phyloP scores from a whole-genome alignment of 345 rosid genomes.

The Excoecaria cochinchinensis region DNA sequence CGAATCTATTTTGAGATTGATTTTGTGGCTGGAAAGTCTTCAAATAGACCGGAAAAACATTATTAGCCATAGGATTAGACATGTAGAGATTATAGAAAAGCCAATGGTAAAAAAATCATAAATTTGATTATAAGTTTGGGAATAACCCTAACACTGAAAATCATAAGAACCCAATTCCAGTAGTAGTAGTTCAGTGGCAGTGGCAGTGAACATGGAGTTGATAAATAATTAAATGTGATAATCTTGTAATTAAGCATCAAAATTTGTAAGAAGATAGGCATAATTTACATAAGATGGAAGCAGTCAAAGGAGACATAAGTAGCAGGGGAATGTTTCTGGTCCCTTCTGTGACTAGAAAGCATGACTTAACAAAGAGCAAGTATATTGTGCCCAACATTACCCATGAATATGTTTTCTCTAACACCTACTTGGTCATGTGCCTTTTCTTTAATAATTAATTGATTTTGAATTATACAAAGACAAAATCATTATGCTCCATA shows the following conservation, averaged over 20 bases:
- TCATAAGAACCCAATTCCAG: not conserved
- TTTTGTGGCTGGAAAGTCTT: too few relatives aligned
- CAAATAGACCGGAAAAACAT: too few relatives aligned
- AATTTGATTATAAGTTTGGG: too few relatives aligned
- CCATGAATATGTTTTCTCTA: slow-evolving; percentile 41
- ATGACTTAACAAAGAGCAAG: slow-evolving; percentile 15
- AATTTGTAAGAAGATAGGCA: not conserved
- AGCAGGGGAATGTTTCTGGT: slow-evolving; percentile 46
- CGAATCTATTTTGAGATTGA: too few relatives aligned
- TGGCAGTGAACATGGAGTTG: not conserved
- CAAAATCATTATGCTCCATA: slow-evolving; percentile 47
- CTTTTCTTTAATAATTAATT: slow-evolving; percentile 8
- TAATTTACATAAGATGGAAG: not conserved
- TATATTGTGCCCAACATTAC: slow-evolving; percentile 20
- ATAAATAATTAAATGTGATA: not conserved
- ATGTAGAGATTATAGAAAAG: too few relatives aligned
- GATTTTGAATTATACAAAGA: slow-evolving; percentile 32
- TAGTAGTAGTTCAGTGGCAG: not conserved
- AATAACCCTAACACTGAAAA: too few relatives aligned
- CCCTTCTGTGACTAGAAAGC: slow-evolving; percentile 29
- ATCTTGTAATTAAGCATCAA: not conserved
- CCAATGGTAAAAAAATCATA: too few relatives aligned
- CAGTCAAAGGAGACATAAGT: slow-evolving; percentile 45
- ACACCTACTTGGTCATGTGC: not conserved
- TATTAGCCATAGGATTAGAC: too few relatives aligned